A percentile compares a stretch with the other conserved stretches of the same genome.
These are phyloP conservation scores for Aspergillus thermomutatus DNA, from an alignment of 2,329 filamentous ascomycete genomes.

Conservation along the genomic window DNA sequence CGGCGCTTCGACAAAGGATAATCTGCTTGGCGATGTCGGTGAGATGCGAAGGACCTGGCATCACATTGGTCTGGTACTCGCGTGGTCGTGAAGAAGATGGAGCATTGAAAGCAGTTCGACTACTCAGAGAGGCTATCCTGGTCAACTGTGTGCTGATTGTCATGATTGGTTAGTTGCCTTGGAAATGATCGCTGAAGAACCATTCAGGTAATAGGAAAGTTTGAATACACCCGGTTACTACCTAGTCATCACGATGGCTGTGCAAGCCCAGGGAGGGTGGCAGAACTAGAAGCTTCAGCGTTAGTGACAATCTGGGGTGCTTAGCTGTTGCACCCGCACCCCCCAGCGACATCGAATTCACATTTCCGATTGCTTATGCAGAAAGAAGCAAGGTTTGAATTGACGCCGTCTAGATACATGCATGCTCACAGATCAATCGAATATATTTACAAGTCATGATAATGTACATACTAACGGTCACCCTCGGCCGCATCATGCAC, in stretches of 20 bases:
- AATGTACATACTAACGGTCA: conserved; percentile 19
- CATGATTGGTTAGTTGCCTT: not conserved
- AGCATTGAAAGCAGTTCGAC: not conserved
- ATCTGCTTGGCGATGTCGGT: not conserved
- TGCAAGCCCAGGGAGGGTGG: not conserved
- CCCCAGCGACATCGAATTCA: not conserved
- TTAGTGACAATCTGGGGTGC: not conserved
- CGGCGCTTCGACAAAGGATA: conserved; percentile 13
- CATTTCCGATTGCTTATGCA: not conserved
- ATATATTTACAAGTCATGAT: conserved; percentile 23
- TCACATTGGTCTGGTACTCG: not conserved
- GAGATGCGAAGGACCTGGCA: not conserved
- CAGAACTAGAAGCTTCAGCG: not conserved
- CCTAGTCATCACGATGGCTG: not conserved
- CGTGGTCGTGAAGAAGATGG: not conserved
- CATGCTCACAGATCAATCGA: not conserved
- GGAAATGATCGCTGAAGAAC: not conserved
- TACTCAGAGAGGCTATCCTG: not conserved
- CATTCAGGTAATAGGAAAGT: not conserved
- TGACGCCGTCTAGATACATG: not conserved
- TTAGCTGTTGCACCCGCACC: not conserved
- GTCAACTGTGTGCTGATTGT: not conserved
- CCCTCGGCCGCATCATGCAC: conserved; percentile 29
- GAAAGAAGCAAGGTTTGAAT: not conserved
- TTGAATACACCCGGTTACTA: not conserved